A percentile compares a stretch with the other conserved stretches of the same genome.
phyloP scores from a whole-genome alignment of 768 basidiomycete species.

The Hygrophorus pudorinus region DNA sequence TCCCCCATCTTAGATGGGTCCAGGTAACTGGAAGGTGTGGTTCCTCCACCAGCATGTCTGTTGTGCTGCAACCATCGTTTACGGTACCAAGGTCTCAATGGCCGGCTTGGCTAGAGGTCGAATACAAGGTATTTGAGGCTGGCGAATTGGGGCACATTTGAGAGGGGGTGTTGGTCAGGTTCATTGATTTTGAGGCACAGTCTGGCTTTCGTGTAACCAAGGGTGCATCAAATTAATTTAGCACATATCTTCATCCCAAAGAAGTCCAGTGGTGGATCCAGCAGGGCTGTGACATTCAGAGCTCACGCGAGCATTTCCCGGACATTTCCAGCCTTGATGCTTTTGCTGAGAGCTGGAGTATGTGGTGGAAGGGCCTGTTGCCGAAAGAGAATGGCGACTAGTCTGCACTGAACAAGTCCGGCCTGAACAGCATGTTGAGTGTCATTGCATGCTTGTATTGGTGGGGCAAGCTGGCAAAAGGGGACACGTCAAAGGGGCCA shows the following conservation, averaged over 20 bases:
- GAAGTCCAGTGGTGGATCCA: conserved; percentile 6
- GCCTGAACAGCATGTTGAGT: conserved; percentile 5
- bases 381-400: neutral
- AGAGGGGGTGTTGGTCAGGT: neutral
- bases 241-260: conserved; percentile 1
- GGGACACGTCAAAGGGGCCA: neutral
- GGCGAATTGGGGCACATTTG: neutral
- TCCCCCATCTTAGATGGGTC: too few relatives aligned
- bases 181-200: neutral
- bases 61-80: too few relatives aligned
- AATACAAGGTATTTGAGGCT: neutral
- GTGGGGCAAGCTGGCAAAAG: conserved; percentile 3
- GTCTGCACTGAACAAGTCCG: neutral
- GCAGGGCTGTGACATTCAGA: neutral
- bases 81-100: neutral
- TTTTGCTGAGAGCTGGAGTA: conserved; percentile 1
- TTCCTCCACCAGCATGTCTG: too few relatives aligned
- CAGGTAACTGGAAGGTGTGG: too few relatives aligned
- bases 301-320: neutral
- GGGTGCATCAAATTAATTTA: neutral
- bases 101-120: neutral
- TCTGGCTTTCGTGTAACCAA: neutral
- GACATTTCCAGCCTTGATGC: neutral
- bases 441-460: conserved; percentile 1
- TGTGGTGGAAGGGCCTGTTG: conserved; percentile 2